phyloP scores from a whole-genome alignment of 2,329 filamentous ascomycete species.

The Beauveria medogensis region DNA sequence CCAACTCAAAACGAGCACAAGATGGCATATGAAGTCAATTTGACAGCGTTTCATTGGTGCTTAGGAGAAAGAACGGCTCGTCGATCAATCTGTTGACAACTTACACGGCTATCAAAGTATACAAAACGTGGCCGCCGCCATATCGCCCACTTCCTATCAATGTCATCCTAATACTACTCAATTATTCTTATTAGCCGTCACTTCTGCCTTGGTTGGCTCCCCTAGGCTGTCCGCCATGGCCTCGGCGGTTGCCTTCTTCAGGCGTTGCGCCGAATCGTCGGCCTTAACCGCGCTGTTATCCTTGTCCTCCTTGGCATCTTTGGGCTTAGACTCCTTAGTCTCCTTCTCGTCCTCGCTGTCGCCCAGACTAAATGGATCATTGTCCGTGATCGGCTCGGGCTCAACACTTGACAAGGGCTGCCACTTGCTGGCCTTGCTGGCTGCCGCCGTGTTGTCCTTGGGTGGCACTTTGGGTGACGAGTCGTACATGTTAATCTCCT shows the following conservation, averaged over 20 bases:
- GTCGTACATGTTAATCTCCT: conserved; percentile 74
- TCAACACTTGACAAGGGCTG: conserved; percentile 80
- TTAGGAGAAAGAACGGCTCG: background rate
- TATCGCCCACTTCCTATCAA: background rate
- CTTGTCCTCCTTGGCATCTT: conserved; percentile 47
- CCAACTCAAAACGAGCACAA: background rate
- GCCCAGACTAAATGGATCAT: conserved; percentile 93
- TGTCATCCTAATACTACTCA: background rate
- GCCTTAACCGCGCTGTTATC: conserved; percentile 45
- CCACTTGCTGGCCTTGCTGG: conserved; percentile 85
- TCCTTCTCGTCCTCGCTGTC: conserved; percentile 91
- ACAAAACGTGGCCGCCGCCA: background rate
- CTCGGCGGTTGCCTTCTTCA: conserved; percentile 58
- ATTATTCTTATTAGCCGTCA: conserved; percentile 25
- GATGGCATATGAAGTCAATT: background rate
- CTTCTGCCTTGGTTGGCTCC: conserved; percentile 27
- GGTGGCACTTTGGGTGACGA: conserved; percentile 48
- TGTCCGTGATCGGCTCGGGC: conserved; percentile 75
- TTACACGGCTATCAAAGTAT: conserved; percentile 9
- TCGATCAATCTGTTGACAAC: conserved; percentile 9
- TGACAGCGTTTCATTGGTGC: background rate
- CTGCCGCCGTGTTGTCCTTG: conserved; percentile 38
- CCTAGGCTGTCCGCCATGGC: conserved; percentile 51
- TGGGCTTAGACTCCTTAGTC: conserved; percentile 37
- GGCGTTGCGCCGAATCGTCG: conserved; percentile 48